A percentile compares a stretch with the other conserved stretches of the same genome.
These are phyloP conservation scores for Sanguinoderma infundibulare DNA, from an alignment of 1,284 basidiomycete species.

Conservation along the genomic window DNA sequence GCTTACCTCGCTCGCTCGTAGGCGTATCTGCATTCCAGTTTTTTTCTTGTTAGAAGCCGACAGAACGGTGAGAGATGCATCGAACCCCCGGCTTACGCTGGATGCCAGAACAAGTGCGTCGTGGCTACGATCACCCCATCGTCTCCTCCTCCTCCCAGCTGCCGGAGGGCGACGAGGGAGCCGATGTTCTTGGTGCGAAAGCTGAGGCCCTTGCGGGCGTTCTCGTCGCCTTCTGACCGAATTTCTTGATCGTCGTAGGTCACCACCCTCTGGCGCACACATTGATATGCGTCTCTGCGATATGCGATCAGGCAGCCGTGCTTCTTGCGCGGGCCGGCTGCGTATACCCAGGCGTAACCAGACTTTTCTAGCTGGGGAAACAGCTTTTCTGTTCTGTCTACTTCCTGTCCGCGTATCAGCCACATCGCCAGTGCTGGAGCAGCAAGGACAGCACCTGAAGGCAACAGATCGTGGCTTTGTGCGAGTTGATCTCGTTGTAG, in stretches of 20 bases:
- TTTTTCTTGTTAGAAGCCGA: neutral
- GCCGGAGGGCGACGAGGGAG: conserved; percentile 70
- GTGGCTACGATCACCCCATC: conserved; percentile 78
- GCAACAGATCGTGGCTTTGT: conserved; percentile 79
- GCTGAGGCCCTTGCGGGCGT: conserved; percentile 57
- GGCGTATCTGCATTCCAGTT: conserved; percentile 61
- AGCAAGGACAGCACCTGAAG: conserved; percentile 58
- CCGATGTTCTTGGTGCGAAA: conserved; percentile 87
- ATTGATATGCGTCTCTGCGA: conserved; percentile 54
- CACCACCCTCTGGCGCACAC: conserved; percentile 51
- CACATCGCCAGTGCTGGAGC: neutral
- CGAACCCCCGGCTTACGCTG: conserved; percentile 56
- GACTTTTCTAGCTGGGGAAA: conserved; percentile 62
- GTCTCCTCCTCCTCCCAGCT: conserved; percentile 38
- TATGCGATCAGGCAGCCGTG: conserved; percentile 87
- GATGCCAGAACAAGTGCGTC: conserved; percentile 95
- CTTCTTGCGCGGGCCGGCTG: conserved; percentile 71
- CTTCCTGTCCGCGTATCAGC: conserved; percentile 55
- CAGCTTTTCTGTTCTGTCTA: conserved; percentile 71
- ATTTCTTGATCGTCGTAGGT: conserved; percentile 72
- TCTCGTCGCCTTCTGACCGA: conserved; percentile 41
- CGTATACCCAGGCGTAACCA: conserved; percentile 65
- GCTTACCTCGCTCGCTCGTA: conserved; percentile 85
- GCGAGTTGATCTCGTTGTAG: conserved; percentile 68
- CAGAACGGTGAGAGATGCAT: conserved; percentile 1